Percentiles rank a stretch among this genome's conserved stretches.
phyloP scores from a whole-genome alignment of 2,329 filamentous ascomycete genomes.

The Pseudogymnoascus sp. region DNA sequence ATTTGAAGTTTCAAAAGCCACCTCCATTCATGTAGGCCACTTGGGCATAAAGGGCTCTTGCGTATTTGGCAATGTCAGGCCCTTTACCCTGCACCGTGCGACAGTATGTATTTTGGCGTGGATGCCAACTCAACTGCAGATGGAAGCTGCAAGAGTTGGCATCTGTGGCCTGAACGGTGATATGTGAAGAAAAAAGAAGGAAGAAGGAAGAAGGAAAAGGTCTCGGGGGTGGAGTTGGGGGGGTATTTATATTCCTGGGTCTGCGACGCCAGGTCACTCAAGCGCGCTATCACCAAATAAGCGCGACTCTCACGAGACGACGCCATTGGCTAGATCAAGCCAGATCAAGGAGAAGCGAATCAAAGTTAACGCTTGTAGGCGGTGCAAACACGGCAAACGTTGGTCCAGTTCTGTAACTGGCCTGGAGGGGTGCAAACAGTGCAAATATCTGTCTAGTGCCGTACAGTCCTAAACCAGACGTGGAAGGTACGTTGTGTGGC shows the following conservation, averaged over 20 bases:
- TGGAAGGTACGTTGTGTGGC: not conserved
- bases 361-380: not conserved
- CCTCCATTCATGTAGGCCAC: not conserved
- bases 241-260: not conserved
- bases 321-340: not conserved
- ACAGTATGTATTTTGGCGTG: not conserved
- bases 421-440: not conserved
- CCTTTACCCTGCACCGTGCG: not conserved
- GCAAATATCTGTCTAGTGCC: not conserved
- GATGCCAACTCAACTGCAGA: not conserved
- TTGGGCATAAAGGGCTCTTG: not conserved
- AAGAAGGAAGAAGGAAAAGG: not conserved
- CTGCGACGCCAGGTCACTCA: not conserved
- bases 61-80: not conserved
- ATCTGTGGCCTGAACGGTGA: not conserved
- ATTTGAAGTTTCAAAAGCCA: not conserved
- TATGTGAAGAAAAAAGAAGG: not conserved
- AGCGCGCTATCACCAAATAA: slow-evolving; percentile 8
- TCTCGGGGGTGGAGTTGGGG: not conserved
- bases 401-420: not conserved
- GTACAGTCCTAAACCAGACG: not conserved
- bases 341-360: not conserved
- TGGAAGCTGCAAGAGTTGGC: not conserved
- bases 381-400: slow-evolving; percentile 6
- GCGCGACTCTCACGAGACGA: slow-evolving; percentile 1